Conservation (phyloP, 495 filamentous ascomycete species). For the Aspergillus asperescens region DNA sequence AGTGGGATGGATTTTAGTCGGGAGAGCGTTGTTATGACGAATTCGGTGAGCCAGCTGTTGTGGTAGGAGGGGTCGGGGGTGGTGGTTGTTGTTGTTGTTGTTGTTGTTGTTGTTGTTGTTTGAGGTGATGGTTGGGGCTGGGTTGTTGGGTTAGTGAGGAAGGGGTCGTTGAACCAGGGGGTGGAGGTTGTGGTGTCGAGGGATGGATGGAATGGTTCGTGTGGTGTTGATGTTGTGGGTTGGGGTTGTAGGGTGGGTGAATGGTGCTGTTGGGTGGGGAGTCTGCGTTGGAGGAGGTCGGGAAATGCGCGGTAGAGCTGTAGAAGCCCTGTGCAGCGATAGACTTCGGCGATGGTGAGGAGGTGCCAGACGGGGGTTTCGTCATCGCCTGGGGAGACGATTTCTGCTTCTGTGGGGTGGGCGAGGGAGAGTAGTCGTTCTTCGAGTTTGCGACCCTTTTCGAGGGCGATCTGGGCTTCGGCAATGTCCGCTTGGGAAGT, state of each 20-base stretch:
- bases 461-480: conserved; percentile 40
- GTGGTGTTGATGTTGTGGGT: conserved; percentile 5
- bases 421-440: conserved; percentile 46
- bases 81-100: background rate
- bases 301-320: conserved; percentile 54
- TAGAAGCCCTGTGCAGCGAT: conserved; percentile 50
- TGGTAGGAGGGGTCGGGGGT: conserved; percentile 19
- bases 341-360: conserved; percentile 52
- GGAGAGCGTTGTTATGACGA: conserved; percentile 48
- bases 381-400: conserved; percentile 50
- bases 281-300: conserved; percentile 41
- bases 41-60: conserved; percentile 48
- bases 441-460: conserved; percentile 45
- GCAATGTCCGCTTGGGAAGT: conserved; percentile 38
- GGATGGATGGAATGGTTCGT: conserved; percentile 27
- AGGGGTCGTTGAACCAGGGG: conserved; percentile 17
- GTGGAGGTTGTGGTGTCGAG: background rate
- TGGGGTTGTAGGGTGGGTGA: conserved; percentile 12
- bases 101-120: conserved; percentile 1
- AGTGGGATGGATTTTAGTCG: conserved; percentile 47
- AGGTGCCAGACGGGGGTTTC: conserved; percentile 54
- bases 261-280: conserved; percentile 22
- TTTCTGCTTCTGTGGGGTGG: conserved; percentile 44
- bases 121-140: background rate
- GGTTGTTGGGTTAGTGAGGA: too few species aligned